Conservation (phyloP, 495 filamentous ascomycete species). For the Aspergillus avenaceus region DNA sequence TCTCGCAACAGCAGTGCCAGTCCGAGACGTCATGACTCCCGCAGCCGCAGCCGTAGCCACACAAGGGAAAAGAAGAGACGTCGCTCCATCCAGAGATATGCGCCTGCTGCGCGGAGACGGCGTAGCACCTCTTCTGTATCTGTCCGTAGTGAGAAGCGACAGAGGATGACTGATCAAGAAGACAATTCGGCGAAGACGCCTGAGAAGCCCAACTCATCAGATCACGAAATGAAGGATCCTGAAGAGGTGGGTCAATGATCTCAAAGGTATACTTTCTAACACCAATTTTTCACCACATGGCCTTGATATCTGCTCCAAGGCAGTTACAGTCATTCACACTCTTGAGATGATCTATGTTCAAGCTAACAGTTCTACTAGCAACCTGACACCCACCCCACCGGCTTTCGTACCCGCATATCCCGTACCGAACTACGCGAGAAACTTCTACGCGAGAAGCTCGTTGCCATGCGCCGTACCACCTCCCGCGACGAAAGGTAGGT, state of each 20-base stretch:
- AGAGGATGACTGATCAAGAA: slow-evolving; percentile 58
- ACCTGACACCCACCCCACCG: background rate
- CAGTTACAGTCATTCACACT: background rate
- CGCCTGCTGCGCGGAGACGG: slow-evolving; percentile 42
- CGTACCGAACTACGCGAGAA: slow-evolving; percentile 60
- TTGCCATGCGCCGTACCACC: slow-evolving; percentile 41
- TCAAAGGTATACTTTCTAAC: slow-evolving; percentile 7
- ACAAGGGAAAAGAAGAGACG: slow-evolving; percentile 45
- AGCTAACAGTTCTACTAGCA: slow-evolving; percentile 12
- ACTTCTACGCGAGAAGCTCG: slow-evolving; percentile 64
- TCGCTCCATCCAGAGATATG: slow-evolving; percentile 50
- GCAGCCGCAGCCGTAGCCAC: slow-evolving; percentile 28
- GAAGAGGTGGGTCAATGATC: slow-evolving; percentile 50
- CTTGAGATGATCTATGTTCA: background rate
- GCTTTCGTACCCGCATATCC: slow-evolving; percentile 18
- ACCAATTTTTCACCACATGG: background rate
- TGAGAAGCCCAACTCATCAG: slow-evolving; percentile 21
- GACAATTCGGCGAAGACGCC: slow-evolving; percentile 43
- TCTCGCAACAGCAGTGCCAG: slow-evolving; percentile 32
- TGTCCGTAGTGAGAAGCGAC: slow-evolving; percentile 46
- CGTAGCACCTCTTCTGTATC: slow-evolving; percentile 51
- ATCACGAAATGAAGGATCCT: slow-evolving; percentile 22
- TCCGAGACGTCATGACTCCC: slow-evolving; percentile 25
- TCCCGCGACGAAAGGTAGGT: slow-evolving; percentile 27
- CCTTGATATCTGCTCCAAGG: background rate